phyloP scores from a whole-genome alignment of 139 green algal species.

The Chlorella sp. region DNA sequence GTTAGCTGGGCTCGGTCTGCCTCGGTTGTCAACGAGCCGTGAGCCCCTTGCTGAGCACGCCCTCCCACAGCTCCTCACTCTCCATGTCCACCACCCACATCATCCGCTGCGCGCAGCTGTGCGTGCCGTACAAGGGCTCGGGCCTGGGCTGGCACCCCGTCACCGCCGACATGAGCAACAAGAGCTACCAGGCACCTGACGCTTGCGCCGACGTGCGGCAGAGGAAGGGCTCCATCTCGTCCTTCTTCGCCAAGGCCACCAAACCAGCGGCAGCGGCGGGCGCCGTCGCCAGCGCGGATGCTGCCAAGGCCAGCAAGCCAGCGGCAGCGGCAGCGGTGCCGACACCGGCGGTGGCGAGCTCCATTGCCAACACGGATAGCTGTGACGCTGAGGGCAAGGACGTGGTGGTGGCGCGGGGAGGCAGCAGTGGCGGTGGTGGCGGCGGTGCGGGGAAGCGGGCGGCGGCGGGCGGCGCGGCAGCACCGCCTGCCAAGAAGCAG shows the following conservation, averaged over 20 bases:
- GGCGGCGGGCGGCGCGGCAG: no score
- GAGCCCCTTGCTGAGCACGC: no score
- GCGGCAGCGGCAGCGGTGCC: not conserved
- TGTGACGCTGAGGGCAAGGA: not conserved
- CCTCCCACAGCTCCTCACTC: no score
- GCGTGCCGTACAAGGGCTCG: slow-evolving; percentile 49
- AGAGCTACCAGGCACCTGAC: slow-evolving; percentile 43
- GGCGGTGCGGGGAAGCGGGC: no score
- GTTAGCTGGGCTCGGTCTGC: no score
- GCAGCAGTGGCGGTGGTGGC: no score
- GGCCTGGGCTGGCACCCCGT: slow-evolving; percentile 69
- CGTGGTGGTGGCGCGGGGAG: not conserved
- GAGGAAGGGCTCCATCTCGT: not conserved
- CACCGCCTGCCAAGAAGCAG: no score
- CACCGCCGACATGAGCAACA: slow-evolving; percentile 54
- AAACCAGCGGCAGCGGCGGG: not conserved
- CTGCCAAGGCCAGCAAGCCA: not conserved
- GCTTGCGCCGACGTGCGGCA: slow-evolving; percentile 17
- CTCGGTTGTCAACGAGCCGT: no score
- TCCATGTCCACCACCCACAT: no score
- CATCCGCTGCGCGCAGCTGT: slow-evolving; percentile 21
- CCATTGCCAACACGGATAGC: no score
- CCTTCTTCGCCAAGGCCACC: slow-evolving; percentile 7
- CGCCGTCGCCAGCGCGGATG: not conserved
- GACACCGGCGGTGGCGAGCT: not conserved